phyloP scores from a whole-genome alignment of 108 stramenopile species.

The Conticribra weissflogii region DNA sequence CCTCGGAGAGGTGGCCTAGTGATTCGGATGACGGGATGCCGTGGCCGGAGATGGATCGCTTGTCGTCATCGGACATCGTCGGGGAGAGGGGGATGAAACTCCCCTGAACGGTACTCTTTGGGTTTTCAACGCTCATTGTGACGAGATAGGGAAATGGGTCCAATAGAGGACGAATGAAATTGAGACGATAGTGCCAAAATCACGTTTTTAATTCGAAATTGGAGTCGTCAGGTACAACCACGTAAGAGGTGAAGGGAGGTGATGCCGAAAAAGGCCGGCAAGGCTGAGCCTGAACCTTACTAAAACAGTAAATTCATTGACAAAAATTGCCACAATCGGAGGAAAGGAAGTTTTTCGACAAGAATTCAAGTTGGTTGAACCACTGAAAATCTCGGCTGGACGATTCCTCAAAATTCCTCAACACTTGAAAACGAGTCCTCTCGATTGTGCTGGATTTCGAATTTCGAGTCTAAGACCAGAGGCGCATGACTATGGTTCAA shows the following conservation, averaged over 20 bases:
- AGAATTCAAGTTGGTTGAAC: not conserved
- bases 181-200: too few species aligned
- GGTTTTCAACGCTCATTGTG: not conserved
- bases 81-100: not conserved
- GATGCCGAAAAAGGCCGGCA: not conserved
- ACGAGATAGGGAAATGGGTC: not conserved
- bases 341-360: not conserved
- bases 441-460: not conserved
- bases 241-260: not conserved
- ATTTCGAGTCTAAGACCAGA: not conserved
- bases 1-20: constrained; percentile 10
- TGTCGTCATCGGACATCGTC: not conserved
- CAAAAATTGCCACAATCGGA: not conserved
- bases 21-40: not conserved
- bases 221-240: not conserved
- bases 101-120: not conserved
- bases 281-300: not conserved
- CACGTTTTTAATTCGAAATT: too few species aligned
- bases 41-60: not conserved
- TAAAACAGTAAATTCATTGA: not conserved
- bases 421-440: not conserved
- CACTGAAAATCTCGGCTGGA: not conserved
- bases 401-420: too few species aligned
- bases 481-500: not conserved
- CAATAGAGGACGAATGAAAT: not conserved